These are phyloP conservation scores for Rhizopogon roseolus DNA, from an alignment of 768 basidiomycete species.

Conservation along the genomic window DNA sequence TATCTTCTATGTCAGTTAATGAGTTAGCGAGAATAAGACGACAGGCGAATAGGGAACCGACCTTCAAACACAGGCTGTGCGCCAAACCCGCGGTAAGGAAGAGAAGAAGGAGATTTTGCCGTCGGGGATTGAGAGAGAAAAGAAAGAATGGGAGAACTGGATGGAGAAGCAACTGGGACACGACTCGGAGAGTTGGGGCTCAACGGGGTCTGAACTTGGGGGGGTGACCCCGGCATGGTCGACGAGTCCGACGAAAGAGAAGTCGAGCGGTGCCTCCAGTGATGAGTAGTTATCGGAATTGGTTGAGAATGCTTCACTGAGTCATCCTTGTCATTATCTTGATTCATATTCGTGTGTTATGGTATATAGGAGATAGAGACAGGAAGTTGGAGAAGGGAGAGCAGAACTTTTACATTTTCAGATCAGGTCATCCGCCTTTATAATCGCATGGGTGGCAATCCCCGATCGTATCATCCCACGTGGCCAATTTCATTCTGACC, in stretches of 20 bases:
- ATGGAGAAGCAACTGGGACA: conserved; percentile 47
- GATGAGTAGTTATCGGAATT: conserved; percentile 50
- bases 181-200: conserved; percentile 33
- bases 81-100: conserved; percentile 54
- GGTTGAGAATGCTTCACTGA: conserved; percentile 54
- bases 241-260: conserved; percentile 62
- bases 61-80: conserved; percentile 61
- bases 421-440: conserved; percentile 9
- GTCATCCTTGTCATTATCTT: conserved; percentile 15
- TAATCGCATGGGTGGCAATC: conserved; percentile 8
- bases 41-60: conserved; percentile 20
- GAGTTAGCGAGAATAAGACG: not conserved
- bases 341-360: conserved; percentile 11
- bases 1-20: conserved; percentile 30
- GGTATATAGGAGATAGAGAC: conserved; percentile 4
- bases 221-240: conserved; percentile 47
- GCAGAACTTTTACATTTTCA: not conserved
- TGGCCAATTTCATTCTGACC: not conserved
- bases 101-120: conserved; percentile 45
- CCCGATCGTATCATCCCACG: conserved; percentile 9
- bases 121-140: conserved; percentile 57
- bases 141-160: conserved; percentile 67
- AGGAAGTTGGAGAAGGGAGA: conserved; percentile 1
- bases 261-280: conserved; percentile 50
- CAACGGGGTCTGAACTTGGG: conserved; percentile 48